Evolutionary conservation across 768 basidiomycete genomes (phyloP), one percentile per base, ranked within the genome.

Genomic region (Boletus fagicola): DNA sequence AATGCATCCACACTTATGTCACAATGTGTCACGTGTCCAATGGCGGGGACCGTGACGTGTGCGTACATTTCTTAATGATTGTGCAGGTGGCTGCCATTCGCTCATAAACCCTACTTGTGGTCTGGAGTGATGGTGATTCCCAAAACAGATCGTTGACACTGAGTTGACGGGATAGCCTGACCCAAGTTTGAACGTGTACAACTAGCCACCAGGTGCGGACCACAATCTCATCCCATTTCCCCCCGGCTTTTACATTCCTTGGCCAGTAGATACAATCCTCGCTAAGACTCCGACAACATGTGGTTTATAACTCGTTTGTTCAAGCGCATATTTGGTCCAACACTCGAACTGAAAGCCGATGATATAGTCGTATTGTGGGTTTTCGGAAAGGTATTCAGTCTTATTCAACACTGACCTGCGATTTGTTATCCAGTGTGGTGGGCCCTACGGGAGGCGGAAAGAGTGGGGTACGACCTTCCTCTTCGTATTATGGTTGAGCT

Each of bases 351-450:
- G 13, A 35, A 6, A 15, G 16, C n/a, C 1, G 57, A 65, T 16
- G 64, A 66, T 22, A 51, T 66, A 10, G 62, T 57, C 11, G 59
- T 66, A 35, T 66, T 66, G 65, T 66, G 9, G 30, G 66, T 56
- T 31, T 49, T 24, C 18, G 24, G 35, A n/a, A 18, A 15, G 0
- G 3, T 16, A 10, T 24, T 16, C 15, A 4, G 10, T 13, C 30
- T 18, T 13, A 33, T 20, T 39, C 13, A 6, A 1, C 26, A 20
- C 49, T 65, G 20, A 65, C 49, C 43, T 20, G n/a, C 11, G n/a
- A 13, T 36, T 6, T 40, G 16, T 22, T 8, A 22, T 45, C 11
- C 24, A 68, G 66, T 36, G 18, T 62, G 8, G 53, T 65, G 1
- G 65, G 65, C 12, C 65, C 65, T 40, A 52, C 65, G 0, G 65